phyloP scores from a whole-genome alignment of 108 stramenopile species.

The Ochromonas danica region DNA sequence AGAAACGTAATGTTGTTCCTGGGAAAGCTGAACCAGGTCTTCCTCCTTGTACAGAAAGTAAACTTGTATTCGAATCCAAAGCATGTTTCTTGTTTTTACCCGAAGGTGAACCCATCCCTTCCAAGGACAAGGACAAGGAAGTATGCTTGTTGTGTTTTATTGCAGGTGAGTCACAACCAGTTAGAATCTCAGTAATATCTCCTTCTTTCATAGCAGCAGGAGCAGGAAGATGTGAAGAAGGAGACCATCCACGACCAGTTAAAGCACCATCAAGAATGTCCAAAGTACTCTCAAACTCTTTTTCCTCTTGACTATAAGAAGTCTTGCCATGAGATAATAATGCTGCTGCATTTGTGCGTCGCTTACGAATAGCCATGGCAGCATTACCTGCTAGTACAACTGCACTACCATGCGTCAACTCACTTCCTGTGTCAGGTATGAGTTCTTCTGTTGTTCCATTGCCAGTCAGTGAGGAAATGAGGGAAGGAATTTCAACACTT shows the following conservation, averaged over 20 bases:
- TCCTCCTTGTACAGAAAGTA: too few relatives aligned
- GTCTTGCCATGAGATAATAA: too few relatives aligned
- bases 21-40: background rate
- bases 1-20: background rate
- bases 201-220: too few relatives aligned
- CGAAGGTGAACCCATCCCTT: background rate
- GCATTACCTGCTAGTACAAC: slow-evolving; percentile 23
- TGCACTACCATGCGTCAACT: slow-evolving; percentile 31
- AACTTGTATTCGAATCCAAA: background rate
- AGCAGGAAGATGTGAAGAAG: too few relatives aligned
- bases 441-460: background rate
- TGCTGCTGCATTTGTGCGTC: background rate
- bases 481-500: background rate
- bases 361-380: slow-evolving; percentile 15
- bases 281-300: background rate
- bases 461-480: too few relatives aligned
- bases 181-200: background rate
- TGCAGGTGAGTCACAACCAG: too few relatives aligned
- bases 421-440: slow-evolving; percentile 34
- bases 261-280: slow-evolving; percentile 6
- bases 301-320: background rate
- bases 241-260: slow-evolving; percentile 39
- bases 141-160: background rate
- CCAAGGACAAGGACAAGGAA: background rate
- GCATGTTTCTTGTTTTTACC: background rate